These are phyloP conservation scores for Myriangium duriaei DNA, from an alignment of 2,329 filamentous ascomycete species.

Conservation along the genomic window DNA sequence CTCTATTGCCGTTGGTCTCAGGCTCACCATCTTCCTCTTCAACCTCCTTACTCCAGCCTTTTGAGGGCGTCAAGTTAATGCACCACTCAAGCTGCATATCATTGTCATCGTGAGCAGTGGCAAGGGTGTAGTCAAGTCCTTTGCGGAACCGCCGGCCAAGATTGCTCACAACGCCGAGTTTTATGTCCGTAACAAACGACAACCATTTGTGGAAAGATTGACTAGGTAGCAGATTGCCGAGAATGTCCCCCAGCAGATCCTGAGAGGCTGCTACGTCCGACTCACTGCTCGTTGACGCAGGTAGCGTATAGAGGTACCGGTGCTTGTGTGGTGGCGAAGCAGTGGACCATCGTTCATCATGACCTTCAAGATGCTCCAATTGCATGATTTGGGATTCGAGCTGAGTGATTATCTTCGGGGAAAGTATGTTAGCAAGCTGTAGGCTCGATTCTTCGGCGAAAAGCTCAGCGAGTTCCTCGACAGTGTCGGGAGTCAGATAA, in stretches of 20 bases:
- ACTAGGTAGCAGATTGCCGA: conserved; percentile 74
- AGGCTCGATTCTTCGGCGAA: conserved; percentile 79
- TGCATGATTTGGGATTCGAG: conserved; percentile 55
- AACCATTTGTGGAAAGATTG: conserved; percentile 83
- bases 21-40: conserved; percentile 13
- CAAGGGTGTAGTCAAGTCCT: conserved; percentile 83
- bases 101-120: conserved; percentile 62
- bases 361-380: conserved; percentile 20
- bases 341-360: conserved; percentile 24
- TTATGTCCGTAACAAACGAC: conserved; percentile 64
- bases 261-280: conserved; percentile 13
- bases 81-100: conserved; percentile 76
- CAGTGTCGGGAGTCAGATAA: conserved; percentile 83
- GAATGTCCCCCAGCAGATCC: conserved; percentile 58
- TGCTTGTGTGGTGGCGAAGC: conserved; percentile 91
- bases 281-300: conserved; percentile 13
- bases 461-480: conserved; percentile 66
- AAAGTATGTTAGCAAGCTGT: conserved; percentile 66
- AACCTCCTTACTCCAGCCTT: conserved; percentile 59
- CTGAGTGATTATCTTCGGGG: conserved; percentile 59
- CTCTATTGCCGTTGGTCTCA: conserved; percentile 23
- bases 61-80: conserved; percentile 70
- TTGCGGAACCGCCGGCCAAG: conserved; percentile 78
- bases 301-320: conserved; percentile 71
- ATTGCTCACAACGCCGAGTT: conserved; percentile 60